Conservation (phyloP, 2,329 filamentous ascomycete species). For the Fusarium protoensiforme region DNA sequence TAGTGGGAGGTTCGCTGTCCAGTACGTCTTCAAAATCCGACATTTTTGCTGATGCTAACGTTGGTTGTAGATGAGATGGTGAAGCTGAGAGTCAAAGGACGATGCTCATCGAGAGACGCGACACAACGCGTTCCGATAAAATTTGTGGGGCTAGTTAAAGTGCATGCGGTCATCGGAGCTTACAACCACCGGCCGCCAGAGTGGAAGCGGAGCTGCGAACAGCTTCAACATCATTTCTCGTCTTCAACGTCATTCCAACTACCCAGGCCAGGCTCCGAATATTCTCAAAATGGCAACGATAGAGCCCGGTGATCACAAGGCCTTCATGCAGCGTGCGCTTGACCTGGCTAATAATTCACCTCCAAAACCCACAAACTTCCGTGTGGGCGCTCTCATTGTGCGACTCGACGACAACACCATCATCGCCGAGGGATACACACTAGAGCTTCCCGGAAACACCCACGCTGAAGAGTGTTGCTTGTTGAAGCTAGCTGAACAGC, state of each 20-base stretch:
- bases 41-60: slow-evolving; percentile 49
- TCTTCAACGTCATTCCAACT: not conserved
- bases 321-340: slow-evolving; percentile 76
- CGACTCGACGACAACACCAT: slow-evolving; percentile 66
- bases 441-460: slow-evolving; percentile 92
- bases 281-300: slow-evolving; percentile 36
- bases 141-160: slow-evolving; percentile 38
- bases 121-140: slow-evolving; percentile 29
- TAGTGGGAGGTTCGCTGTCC: slow-evolving; percentile 69
- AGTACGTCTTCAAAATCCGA: slow-evolving; percentile 63
- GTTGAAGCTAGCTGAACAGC: slow-evolving; percentile 71
- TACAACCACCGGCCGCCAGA: slow-evolving; percentile 20
- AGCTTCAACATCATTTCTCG: not conserved
- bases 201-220: slow-evolving; percentile 2
- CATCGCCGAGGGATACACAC: slow-evolving; percentile 86
- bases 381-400: slow-evolving; percentile 91
- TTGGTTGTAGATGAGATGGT: slow-evolving; percentile 17
- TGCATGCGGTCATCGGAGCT: slow-evolving; percentile 39
- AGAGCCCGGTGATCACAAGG: slow-evolving; percentile 55
- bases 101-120: slow-evolving; percentile 30
- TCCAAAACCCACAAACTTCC: slow-evolving; percentile 90
- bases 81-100: not conserved
- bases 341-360: slow-evolving; percentile 81
- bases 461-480: slow-evolving; percentile 96
- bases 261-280: not conserved